Conservation (phyloP, 2,329 filamentous ascomycete species). For the Podosphaera xanthii region DNA sequence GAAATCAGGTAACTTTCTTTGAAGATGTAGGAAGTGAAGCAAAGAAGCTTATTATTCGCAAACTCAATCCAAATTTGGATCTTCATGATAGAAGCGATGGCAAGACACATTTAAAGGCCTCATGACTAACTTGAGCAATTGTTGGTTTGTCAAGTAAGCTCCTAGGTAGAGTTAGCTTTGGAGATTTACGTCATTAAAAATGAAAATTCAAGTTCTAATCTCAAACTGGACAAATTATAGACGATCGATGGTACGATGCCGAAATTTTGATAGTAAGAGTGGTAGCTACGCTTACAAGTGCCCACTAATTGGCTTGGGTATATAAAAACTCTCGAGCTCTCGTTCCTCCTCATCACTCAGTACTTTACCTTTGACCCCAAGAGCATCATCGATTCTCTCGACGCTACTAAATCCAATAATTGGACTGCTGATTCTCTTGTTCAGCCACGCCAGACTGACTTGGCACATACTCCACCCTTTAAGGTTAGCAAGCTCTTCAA, state of each 20-base stretch:
- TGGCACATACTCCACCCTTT: constrained; percentile 33
- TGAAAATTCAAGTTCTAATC: neutral
- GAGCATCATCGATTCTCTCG: constrained; percentile 29
- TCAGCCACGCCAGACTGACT: constrained; percentile 31
- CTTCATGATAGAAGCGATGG: no score
- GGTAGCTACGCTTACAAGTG: constrained; percentile 3
- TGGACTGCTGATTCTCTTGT: constrained; percentile 23
- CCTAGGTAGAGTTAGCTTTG: neutral
- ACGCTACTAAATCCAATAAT: constrained; percentile 29
- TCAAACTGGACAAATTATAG: no score
- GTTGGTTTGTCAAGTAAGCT: neutral
- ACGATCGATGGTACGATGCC: no score
- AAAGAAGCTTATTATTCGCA: no score
- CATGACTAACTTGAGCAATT: neutral
- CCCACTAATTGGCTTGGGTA: constrained; percentile 20
- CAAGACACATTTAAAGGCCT: neutral
- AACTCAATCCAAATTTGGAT: no score
- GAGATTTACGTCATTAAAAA: neutral
- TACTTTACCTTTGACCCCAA: constrained; percentile 19
- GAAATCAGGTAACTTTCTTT: no score
- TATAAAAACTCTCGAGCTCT: constrained; percentile 30
- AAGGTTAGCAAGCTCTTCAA: constrained; percentile 33
- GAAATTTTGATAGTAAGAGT: no score
- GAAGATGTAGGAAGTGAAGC: no score
- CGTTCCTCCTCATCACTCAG: constrained; percentile 27